These are phyloP conservation scores for Capsella bursapastoris DNA, from an alignment of 345 rosid species.

Conservation along the genomic window DNA sequence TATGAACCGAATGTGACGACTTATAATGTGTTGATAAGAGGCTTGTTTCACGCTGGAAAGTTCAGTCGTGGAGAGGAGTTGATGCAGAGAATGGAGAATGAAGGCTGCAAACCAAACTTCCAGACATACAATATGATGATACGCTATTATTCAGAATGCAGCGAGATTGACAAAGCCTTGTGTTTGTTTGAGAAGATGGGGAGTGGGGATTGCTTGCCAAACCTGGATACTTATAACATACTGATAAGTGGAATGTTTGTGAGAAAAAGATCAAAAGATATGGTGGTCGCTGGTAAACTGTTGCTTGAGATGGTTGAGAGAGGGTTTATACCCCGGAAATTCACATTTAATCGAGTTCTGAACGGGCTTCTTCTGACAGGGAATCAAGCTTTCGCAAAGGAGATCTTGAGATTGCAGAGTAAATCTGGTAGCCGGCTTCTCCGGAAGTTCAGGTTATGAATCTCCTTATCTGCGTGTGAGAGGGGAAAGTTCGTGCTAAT, in stretches of 20 bases:
- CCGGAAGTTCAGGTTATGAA: slow-evolving; percentile 57
- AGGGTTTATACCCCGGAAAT: slow-evolving; percentile 79
- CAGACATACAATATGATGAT: slow-evolving; percentile 80
- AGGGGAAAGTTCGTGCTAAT: background rate
- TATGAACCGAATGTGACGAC: slow-evolving; percentile 69
- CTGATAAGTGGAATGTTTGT: slow-evolving; percentile 88
- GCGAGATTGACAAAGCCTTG: slow-evolving; percentile 73
- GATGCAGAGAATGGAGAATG: slow-evolving; percentile 68
- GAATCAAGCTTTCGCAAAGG: slow-evolving; percentile 72
- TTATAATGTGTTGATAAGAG: slow-evolving; percentile 78
- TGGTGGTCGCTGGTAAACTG: slow-evolving; percentile 78
- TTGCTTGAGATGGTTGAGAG: slow-evolving; percentile 92
- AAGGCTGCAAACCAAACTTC: slow-evolving; percentile 73
- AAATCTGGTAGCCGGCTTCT: slow-evolving; percentile 61
- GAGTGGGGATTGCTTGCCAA: slow-evolving; percentile 71
- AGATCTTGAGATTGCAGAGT: slow-evolving; percentile 78
- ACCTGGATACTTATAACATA: slow-evolving; percentile 82
- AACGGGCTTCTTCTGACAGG: slow-evolving; percentile 88
- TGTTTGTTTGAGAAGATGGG: slow-evolving; percentile 74
- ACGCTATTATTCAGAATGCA: slow-evolving; percentile 64
- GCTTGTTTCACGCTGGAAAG: slow-evolving; percentile 75
- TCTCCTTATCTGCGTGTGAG: background rate
- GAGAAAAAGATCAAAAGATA: slow-evolving; percentile 76
- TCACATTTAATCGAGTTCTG: slow-evolving; percentile 76
- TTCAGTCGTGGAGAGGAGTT: slow-evolving; percentile 64